Base-by-base conservation (phyloP, 352 stramenopile genomes). In the Phytophthora podocarpi region DNA sequence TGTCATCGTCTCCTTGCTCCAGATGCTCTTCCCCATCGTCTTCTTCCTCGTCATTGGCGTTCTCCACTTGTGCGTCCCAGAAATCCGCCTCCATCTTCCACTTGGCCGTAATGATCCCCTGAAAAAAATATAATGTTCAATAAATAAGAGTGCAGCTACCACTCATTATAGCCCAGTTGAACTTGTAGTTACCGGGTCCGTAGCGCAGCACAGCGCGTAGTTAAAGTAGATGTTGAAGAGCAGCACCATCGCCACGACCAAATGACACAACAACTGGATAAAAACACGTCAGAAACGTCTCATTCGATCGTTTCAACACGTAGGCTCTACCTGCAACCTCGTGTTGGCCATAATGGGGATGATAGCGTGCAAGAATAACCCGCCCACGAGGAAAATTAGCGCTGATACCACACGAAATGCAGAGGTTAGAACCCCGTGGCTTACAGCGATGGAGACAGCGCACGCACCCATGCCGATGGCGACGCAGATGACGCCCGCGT, bases 161-260 rank as follows among this genome's bases (percentile, higher is more conserved):
- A n/a, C 32, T 48, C 9, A 27, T n/a, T n/a, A n/a, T n/a, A n/a
- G n/a, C n/a, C n/a, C n/a, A n/a, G n/a, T n/a, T n/a, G n/a, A n/a
- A 24, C 16, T 4, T 15, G 11, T 15, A 23, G 37, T 8, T 58
- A 82, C 82, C 58, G 82, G 80, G 37, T 91, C 76, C 6, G 75
- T 89, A 1, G 75, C 68, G 37, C 85, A 70, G 42, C 82, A 89
- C 16, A 91, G 57, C 15, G 74, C 76, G 57, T 91, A 91, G 67
- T 91, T 91, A 74, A 89, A 89, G 57, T 85, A 85, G 28, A 89
- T 84, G 43, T 87, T 89, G 52, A 84, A 85, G 4, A 82, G 57
- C 52, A 85, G 59, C 21, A 74, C 61, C 41, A 78, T 51, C 26
- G 70, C 40, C 16, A 66, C 34, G 30, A 55, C 26, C 39, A 71